A percentile compares a stretch with the other conserved stretches of the same genome.
phyloP scores from a whole-genome alignment of 345 rosid genomes.

The Reutealis trisperma region DNA sequence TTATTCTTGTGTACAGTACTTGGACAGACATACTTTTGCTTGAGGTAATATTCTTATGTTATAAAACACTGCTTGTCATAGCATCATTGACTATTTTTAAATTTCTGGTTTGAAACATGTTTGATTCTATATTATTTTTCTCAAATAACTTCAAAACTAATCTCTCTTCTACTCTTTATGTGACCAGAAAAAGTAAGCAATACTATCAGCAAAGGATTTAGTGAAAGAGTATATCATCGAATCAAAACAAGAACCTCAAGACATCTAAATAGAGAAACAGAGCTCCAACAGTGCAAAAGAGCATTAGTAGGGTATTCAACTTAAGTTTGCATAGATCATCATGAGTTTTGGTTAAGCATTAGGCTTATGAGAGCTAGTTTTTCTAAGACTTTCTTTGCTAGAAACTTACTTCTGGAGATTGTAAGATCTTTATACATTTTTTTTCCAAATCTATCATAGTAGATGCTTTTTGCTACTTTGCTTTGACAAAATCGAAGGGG shows the following conservation, averaged over 20 bases:
- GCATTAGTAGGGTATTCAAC: not conserved
- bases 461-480: not conserved
- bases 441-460: no score
- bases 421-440: not conserved
- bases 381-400: no score
- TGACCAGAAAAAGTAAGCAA: conserved; percentile 66
- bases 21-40: no score
- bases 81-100: not conserved
- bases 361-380: not conserved
- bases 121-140: conserved; percentile 12
- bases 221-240: conserved; percentile 60
- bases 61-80: not conserved
- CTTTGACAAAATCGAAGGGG: not conserved
- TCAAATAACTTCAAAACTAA: not conserved
- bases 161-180: not conserved
- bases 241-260: conserved; percentile 41
- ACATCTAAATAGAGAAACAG: conserved; percentile 20
- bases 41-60: not conserved
- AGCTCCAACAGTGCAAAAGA: conserved; percentile 25
- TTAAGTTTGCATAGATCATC: not conserved
- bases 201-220: conserved; percentile 55
- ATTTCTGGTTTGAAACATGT: not conserved
- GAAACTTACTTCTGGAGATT: not conserved
- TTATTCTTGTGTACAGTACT: no score
- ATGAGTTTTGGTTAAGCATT: not conserved